These are phyloP conservation scores for Escovopsis sp. DNA, from an alignment of 2,329 filamentous ascomycete species.

Conservation along the genomic window DNA sequence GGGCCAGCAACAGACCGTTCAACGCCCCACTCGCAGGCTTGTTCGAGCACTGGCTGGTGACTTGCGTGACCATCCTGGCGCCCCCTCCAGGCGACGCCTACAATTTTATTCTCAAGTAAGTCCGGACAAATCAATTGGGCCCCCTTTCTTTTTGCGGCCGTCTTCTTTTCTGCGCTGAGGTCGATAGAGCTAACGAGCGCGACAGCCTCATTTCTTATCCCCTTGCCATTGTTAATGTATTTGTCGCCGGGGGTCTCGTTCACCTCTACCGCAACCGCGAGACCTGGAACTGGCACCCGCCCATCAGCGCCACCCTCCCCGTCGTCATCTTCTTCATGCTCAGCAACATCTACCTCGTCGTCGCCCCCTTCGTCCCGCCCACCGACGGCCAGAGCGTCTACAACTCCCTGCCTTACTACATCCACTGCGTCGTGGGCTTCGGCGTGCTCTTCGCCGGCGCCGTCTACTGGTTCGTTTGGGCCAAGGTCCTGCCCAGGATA, in stretches of 20 bases:
- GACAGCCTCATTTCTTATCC: slow-evolving; percentile 48
- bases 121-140: neutral
- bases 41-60: slow-evolving; percentile 50
- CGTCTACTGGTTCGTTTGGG: slow-evolving; percentile 43
- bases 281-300: slow-evolving; percentile 36
- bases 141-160: too few species aligned
- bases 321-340: slow-evolving; percentile 43
- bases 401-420: slow-evolving; percentile 38
- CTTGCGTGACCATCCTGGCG: slow-evolving; percentile 49
- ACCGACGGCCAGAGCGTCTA: slow-evolving; percentile 37
- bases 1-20: slow-evolving; percentile 49
- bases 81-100: slow-evolving; percentile 54
- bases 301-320: slow-evolving; percentile 38
- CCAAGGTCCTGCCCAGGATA: slow-evolving; percentile 33
- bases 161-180: too few species aligned
- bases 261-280: slow-evolving; percentile 36
- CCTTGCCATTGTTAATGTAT: slow-evolving; percentile 41
- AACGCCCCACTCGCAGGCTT: slow-evolving; percentile 47
- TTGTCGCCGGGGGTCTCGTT: slow-evolving; percentile 37
- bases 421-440: slow-evolving; percentile 43
- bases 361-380: slow-evolving; percentile 44
- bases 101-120: slow-evolving; percentile 45
- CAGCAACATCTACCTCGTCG: slow-evolving; percentile 45
- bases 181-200: too few species aligned
- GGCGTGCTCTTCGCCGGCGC: slow-evolving; percentile 37